These are phyloP conservation scores for Phytopythium oedochilum DNA, from an alignment of 352 stramenopile species.

Conservation along the genomic window DNA sequence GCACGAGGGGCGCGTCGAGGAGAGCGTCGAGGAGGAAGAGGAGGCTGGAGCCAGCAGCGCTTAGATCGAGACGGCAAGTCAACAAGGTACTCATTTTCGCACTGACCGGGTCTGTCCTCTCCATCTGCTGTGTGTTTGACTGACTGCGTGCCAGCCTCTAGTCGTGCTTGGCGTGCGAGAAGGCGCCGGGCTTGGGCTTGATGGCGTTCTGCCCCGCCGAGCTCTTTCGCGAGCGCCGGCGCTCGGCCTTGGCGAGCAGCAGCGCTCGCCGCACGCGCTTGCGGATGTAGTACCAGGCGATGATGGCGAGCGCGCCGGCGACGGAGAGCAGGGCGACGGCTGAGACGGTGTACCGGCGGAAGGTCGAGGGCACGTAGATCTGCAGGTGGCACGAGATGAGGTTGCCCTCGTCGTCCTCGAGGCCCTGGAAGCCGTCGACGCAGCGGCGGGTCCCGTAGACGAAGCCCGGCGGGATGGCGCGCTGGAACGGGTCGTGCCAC, in stretches of 20 bases:
- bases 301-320: slow-evolving; percentile 51
- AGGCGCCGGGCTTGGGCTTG: slow-evolving; percentile 47
- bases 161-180: slow-evolving; percentile 54
- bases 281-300: slow-evolving; percentile 84
- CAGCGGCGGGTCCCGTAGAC: slow-evolving; percentile 92
- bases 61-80: not conserved
- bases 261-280: slow-evolving; percentile 72
- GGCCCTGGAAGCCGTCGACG: slow-evolving; percentile 91
- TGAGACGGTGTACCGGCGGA: slow-evolving; percentile 79
- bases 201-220: slow-evolving; percentile 36
- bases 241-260: slow-evolving; percentile 90
- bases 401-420: slow-evolving; percentile 83
- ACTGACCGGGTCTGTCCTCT: not conserved
- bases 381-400: slow-evolving; percentile 94
- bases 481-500: slow-evolving; percentile 73
- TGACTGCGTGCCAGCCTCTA: slow-evolving; percentile 18
- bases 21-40: not conserved
- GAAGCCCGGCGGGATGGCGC: slow-evolving; percentile 72
- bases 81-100: not conserved
- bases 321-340: slow-evolving; percentile 74
- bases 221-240: slow-evolving; percentile 76
- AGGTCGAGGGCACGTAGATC: slow-evolving; percentile 91
- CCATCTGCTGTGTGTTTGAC: too few relatives aligned
- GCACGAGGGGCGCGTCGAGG: too few relatives aligned
- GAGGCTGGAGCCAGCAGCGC: too few relatives aligned